Conservation (phyloP, 176 grass and related monocot genomes). For the Eleusine indica region DNA sequence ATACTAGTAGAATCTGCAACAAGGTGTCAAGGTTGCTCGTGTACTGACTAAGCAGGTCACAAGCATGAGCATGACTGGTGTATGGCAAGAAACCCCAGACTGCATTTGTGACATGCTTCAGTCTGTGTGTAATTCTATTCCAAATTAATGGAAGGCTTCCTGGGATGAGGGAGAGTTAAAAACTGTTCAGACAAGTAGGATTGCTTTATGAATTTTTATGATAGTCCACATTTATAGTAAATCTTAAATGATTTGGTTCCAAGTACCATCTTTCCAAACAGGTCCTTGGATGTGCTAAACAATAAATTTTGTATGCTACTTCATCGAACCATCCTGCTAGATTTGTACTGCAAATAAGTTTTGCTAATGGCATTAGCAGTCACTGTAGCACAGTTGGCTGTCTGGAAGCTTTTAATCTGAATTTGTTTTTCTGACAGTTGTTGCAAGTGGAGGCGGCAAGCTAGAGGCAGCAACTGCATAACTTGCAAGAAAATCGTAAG, state of each 20-base stretch:
- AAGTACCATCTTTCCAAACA: background rate
- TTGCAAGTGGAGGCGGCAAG: conserved; percentile 71
- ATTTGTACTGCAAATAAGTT: background rate
- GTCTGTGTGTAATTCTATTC: no score
- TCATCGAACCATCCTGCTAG: background rate
- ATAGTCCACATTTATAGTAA: background rate
- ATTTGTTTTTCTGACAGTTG: conserved; percentile 48
- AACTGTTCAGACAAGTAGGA: background rate
- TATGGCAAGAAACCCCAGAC: no score
- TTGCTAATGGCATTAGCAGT: conserved; percentile 1
- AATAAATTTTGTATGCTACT: conserved; percentile 9
- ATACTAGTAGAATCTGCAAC: background rate
- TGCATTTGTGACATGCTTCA: no score
- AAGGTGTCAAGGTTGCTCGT: no score
- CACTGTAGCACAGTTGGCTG: background rate
- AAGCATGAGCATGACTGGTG: no score
- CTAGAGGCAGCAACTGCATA: conserved; percentile 78
- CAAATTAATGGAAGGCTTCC: no score
- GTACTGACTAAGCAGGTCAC: no score
- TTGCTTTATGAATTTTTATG: background rate
- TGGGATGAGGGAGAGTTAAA: background rate
- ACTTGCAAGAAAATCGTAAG: conserved; percentile 86
- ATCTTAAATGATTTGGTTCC: background rate
- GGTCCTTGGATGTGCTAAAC: background rate
- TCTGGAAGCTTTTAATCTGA: conserved; percentile 20